phyloP scores from a whole-genome alignment of 352 stramenopile genomes.

The Phytophthora boehmeriae region DNA sequence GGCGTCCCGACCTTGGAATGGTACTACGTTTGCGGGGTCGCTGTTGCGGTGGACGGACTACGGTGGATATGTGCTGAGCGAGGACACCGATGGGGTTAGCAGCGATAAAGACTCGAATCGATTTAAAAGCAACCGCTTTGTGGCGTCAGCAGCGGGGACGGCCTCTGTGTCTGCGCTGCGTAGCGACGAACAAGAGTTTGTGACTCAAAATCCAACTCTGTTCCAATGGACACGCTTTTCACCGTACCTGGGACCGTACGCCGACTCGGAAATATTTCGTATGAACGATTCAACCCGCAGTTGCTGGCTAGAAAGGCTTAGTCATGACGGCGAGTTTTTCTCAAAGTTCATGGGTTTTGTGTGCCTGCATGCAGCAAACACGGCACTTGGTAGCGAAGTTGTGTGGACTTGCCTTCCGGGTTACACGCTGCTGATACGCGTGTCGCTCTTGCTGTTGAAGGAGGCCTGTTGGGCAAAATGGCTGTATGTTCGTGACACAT shows the following conservation, averaged over 20 bases:
- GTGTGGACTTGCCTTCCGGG: slow-evolving; percentile 63
- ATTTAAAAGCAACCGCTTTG: slow-evolving; percentile 30
- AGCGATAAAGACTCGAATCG: slow-evolving; percentile 32
- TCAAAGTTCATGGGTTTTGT: slow-evolving; percentile 72
- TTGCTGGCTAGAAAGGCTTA: slow-evolving; percentile 61
- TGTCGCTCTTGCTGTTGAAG: slow-evolving; percentile 66
- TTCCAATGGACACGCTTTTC: slow-evolving; percentile 65
- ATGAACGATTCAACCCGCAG: slow-evolving; percentile 45
- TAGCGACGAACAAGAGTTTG: slow-evolving; percentile 52
- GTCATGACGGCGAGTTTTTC: slow-evolving; percentile 76
- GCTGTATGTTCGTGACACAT: slow-evolving; percentile 55
- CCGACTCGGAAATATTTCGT: slow-evolving; percentile 65
- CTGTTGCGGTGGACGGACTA: slow-evolving; percentile 68
- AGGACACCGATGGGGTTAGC: slow-evolving; percentile 33
- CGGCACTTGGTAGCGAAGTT: slow-evolving; percentile 36
- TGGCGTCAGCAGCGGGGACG: slow-evolving; percentile 5
- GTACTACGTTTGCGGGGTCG: slow-evolving; percentile 58
- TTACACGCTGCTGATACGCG: slow-evolving; percentile 63
- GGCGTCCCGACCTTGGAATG: slow-evolving; percentile 53
- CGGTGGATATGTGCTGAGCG: slow-evolving; percentile 45
- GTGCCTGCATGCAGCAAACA: slow-evolving; percentile 52
- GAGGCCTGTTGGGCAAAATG: slow-evolving; percentile 74
- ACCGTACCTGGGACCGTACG: slow-evolving; percentile 58
- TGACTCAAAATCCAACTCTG: slow-evolving; percentile 58
- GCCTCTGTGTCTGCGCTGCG: slow-evolving; percentile 28